These are phyloP conservation scores for Xerocomellus dryophilus DNA, from an alignment of 768 basidiomycete species.

Conservation along the genomic window DNA sequence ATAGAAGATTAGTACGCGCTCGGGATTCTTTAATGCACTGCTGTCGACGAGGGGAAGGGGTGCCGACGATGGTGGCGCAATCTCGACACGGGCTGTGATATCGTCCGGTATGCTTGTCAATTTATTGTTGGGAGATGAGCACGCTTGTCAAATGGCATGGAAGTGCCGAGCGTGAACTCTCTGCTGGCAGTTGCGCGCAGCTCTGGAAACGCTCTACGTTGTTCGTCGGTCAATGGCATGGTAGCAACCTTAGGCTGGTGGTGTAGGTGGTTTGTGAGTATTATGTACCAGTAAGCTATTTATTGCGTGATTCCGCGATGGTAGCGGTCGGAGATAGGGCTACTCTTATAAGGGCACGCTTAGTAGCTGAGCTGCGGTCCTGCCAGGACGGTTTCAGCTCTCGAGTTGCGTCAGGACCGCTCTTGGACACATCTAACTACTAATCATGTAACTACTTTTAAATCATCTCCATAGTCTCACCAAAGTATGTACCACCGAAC, in stretches of 20 bases:
- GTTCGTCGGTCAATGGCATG: constrained; percentile 9
- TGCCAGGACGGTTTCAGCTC: too few species aligned
- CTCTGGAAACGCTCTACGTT: neutral
- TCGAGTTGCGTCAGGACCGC: too few species aligned
- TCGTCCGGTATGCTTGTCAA: neutral
- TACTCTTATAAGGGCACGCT: too few species aligned
- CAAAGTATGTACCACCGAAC: too few species aligned
- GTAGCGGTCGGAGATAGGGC: too few species aligned
- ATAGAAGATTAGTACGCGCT: constrained; percentile 9
- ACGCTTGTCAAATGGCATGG: neutral
- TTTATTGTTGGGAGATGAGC: neutral
- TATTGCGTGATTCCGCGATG: too few species aligned
- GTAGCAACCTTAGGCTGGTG: neutral
- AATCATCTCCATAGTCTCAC: too few species aligned
- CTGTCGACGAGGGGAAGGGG: neutral
- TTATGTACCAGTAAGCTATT: too few species aligned
- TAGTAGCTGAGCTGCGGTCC: too few species aligned
- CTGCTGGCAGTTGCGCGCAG: neutral
- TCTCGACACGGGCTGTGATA: constrained; percentile 3
- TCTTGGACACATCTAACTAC: too few species aligned
- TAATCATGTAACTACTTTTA: too few species aligned
- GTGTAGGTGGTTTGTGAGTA: neutral
- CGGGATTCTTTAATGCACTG: neutral
- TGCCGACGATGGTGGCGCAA: neutral
- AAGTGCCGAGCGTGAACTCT: neutral